Base-by-base conservation (phyloP, 768 basidiomycete genomes). In the Hypholoma sublateritium region DNA sequence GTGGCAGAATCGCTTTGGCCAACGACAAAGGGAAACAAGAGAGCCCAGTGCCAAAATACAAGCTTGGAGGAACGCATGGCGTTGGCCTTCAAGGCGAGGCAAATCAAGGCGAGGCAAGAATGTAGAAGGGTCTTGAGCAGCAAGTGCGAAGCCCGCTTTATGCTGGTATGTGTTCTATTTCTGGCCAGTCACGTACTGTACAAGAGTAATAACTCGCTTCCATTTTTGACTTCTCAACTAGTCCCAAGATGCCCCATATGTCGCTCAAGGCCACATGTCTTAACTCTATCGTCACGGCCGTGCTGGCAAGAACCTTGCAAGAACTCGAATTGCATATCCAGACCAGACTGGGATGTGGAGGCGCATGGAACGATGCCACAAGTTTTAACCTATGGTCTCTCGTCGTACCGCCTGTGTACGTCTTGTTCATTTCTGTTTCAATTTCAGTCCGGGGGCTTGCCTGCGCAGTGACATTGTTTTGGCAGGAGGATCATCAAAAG, bases 31-130 rank as follows among this genome's bases (percentile, higher is more conserved):
- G 56, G 56, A 14, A 51, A 5, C 13, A 57, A 35, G 21, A 42
- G 49, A 11, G 44, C 56, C 56, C 41, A 51, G 13, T 57, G 56
- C 56, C 56, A 57, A 34, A 57, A 57, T 7, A 34, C 32, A 14
- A 46, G 53, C 25, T 43, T 44, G 22, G 53, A 45, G 24, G 56
- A 50, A 24, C 44, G 42, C 50, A 52, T 57, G 41, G 17, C 43
- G 41, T 9, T 7, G 28, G 9, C 28, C 28, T 9, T 7, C 28
- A 45, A 19, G 17, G 17, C 36, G 32, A 32, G 36, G 14, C 7
- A 47, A 32, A 35, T 7, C 28, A 45, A 19, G 17, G 17, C 36
- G 32, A 32, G 36, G 14, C 7, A 47, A 32, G 34, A 46, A 22
- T 16, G 36, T 32, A 6, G 35, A 24, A 21, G 22, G 12, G 41